A percentile compares a stretch with the other conserved stretches of the same genome.
These are phyloP conservation scores for Cyclostephanos tholiformis DNA, from an alignment of 108 stramenopile genomes.

Conservation along the genomic window DNA sequence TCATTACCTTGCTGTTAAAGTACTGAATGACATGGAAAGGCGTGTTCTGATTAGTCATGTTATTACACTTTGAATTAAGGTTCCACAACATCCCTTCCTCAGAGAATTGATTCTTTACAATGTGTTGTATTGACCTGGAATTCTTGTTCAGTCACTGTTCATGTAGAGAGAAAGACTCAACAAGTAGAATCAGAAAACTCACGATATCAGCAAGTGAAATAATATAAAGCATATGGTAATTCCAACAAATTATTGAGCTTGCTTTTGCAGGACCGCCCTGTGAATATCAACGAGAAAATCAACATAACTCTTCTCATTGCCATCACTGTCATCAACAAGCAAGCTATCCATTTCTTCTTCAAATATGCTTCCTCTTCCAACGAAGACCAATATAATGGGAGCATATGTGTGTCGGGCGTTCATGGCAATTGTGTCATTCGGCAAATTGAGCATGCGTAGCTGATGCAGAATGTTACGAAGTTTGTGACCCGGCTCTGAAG, in stretches of 20 bases:
- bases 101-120: neutral
- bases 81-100: neutral
- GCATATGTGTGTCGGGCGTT: slow-evolving; percentile 42
- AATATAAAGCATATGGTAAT: neutral
- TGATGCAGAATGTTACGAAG: slow-evolving; percentile 41
- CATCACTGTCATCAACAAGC: slow-evolving; percentile 60
- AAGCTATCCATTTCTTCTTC: slow-evolving; percentile 55
- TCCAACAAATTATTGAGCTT: neutral
- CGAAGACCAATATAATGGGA: slow-evolving; percentile 50
- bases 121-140: neutral
- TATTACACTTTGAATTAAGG: slow-evolving; percentile 24
- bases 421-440: slow-evolving; percentile 30
- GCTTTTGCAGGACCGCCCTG: slow-evolving; percentile 33
- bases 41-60: slow-evolving; percentile 36
- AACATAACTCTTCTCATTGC: slow-evolving; percentile 52
- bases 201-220: too few relatives aligned
- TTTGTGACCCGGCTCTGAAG: slow-evolving; percentile 33
- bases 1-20: slow-evolving; percentile 38
- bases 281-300: slow-evolving; percentile 59
- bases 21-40: slow-evolving; percentile 12
- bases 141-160: neutral
- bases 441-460: slow-evolving; percentile 40
- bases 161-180: too few relatives aligned
- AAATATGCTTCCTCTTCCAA: slow-evolving; percentile 49
- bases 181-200: too few relatives aligned